Base-by-base conservation (phyloP, 768 basidiomycete genomes). In the Lepiota brunneoincarnata region DNA sequence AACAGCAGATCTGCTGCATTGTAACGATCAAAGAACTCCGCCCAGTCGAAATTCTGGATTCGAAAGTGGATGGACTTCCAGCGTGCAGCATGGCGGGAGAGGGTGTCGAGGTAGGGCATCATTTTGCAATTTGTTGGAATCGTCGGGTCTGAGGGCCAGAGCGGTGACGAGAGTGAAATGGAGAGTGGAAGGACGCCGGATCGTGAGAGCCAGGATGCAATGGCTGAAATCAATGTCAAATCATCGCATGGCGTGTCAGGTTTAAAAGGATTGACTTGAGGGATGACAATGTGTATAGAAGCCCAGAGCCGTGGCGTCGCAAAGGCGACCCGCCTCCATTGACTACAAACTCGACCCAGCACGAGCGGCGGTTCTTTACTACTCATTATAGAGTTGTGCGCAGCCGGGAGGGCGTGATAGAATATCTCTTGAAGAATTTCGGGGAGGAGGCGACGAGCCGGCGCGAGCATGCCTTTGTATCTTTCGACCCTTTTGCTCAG, bases 241-340 rank as follows among this genome's bases (percentile, higher is more conserved):
- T 48, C 36, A 31, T 42, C 49, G 9, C 39, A 21, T 18, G 40
- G 38, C 10, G 17, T 17, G 14, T 17, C n/a, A 6, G 45, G 17
- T 21, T 40, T 20, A 40, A 28, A 48, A n/a, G 53, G 35, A 18
- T 52, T 15, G 17, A 43, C 6, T 23, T 42, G 43, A 20, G 60
- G 60, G n/a, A 56, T 51, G 14, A 45, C 38, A 9, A 61, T 58
- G 38, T 63, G 56, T n/a, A 64, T 49, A 12, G 60, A 59, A 1
- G 63, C 20, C 64, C 68, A 69, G 2, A 67, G 55, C 15, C 37
- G 46, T 1, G 68, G 65, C 6, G 64, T 64, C 2, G 61, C 43
- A 20, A 61, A 42, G 0, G 59, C 59, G 12, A 66, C 45, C 21
- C 49, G 35, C 6, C 66, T 51, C 67, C 67, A 66, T 2, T 43